Percentiles rank a stretch among this genome's conserved stretches.
Conservation (phyloP, 1,139 yeast species). For the Suhomyces anneliseae region DNA sequence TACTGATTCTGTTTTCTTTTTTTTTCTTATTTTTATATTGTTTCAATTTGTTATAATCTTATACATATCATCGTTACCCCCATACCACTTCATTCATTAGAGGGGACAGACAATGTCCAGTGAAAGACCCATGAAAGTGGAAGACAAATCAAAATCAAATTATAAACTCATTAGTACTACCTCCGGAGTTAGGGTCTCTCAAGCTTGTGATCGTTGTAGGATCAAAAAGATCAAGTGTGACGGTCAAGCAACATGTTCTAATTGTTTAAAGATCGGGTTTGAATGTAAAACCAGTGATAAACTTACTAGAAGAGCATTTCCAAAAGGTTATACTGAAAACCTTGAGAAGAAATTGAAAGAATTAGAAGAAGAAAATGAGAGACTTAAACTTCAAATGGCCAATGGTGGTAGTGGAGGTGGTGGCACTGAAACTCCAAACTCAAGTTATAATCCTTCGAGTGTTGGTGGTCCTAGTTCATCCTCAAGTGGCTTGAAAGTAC, state of each 20-base stretch:
- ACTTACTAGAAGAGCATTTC: constrained; percentile 59
- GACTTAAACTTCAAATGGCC: constrained; percentile 25
- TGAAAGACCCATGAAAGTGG: constrained; percentile 2
- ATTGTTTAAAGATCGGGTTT: constrained; percentile 63
- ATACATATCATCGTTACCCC: no score
- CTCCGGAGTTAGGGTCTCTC: constrained; percentile 55
- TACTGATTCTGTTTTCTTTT: no score
- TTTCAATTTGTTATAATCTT: no score
- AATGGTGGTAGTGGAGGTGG: background rate
- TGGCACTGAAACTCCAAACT: background rate
- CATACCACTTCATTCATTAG: no score
- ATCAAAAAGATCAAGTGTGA: constrained; percentile 76
- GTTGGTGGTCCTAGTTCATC: background rate
- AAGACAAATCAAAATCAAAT: constrained; percentile 21
- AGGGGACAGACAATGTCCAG: background rate
- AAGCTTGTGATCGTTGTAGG: constrained; percentile 80
- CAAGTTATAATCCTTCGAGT: no score
- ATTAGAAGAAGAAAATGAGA: constrained; percentile 58
- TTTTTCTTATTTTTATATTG: no score
- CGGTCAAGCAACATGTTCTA: constrained; percentile 68
- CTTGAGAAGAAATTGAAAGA: constrained; percentile 61
- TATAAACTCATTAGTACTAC: constrained; percentile 43
- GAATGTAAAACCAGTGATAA: constrained; percentile 73
- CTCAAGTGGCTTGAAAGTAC: background rate
- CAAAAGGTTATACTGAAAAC: constrained; percentile 66